Evolutionary conservation across 169 alveolate species (phyloP), one percentile per base, ranked within the genome.

Genomic region (Plasmodium coatneyi): DNA sequence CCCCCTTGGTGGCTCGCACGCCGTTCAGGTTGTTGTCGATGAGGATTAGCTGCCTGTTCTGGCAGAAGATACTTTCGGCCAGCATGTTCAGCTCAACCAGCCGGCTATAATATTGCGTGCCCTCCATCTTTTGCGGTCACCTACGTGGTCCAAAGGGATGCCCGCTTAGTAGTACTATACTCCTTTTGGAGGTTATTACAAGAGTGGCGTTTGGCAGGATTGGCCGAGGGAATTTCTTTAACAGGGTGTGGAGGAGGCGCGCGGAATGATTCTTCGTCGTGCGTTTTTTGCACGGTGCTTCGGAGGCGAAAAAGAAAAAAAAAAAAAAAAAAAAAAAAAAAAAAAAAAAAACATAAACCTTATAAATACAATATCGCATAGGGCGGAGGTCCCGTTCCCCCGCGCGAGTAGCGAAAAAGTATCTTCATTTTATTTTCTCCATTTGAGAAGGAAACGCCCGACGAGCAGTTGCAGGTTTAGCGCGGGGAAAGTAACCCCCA

Each of bases 21-120:
- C 93, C 93, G 30, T 87, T 87, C 16, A 87, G 71, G 52, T 87
- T 87, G 46, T 87, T 87, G 32, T 87, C 93, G 30, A 87, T 87
- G 19, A 87, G 71, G 7, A 87, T 41, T 19, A 87, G 49, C 71
- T 87, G 32, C 49, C 82, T 36, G 39, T 87, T 87, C 43, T 87
- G 82, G 54, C 93, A 87, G 80, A 87, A 87, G 49, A 87, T 79
- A 22, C 49, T 19, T 76, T 87, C 93, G 1, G 93, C 93, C 34
- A 87, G 56, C 28, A 66, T 56, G 80, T 87, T 87, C 71, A 87
- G 46, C 36, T 87, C 90, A 14, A 87, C 82, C 36, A 87, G 71
- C 32, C 93, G 60, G 71, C 71, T 87, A 49, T 87, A 87, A 80
- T 87, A 87, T 66, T 87, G 84, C 25, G 89, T 49, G 74, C 80